Evolutionary conservation across 2,329 filamentous ascomycete genomes (phyloP), one percentile per base, ranked within the genome.

Genomic region (Fusarium sp.): DNA sequence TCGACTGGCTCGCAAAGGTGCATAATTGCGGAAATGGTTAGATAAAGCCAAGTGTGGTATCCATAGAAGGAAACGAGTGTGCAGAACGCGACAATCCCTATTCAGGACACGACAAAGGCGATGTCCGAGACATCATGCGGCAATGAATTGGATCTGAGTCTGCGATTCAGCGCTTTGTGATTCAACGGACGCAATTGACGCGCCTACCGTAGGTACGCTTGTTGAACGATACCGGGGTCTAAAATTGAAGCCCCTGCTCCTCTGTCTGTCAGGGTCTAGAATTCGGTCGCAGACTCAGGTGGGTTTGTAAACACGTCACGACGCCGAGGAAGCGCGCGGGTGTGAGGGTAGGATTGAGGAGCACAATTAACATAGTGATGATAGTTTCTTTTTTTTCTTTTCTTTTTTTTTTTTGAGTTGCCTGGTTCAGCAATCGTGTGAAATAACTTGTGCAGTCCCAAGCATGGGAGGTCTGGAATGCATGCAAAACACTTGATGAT

Each of bases 221-320:
- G 47, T 73, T 49, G 58, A 69, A 30, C 13, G 37, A 60, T 38
- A 25, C 44, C 25, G 40, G 37, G 67, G 72, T 63, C 63, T 59
- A 47, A 63, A 58, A 57, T 38, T 52, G 46, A 40, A 62, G 28
- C 62, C 59, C 66, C 52, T 63, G 60, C 44, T 52, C 42, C 33
- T 60, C 50, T 59, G 43, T 69, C 56, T 62, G 61, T 59, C 38
- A 74, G 49, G 75, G 73, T 59, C 69, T 66, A 38, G 49, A 47
- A 70, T 50, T 49, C 42, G 75, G 75, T 67, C 75, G 72, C 75
- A 74, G 69, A 63, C 46, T 64, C 60, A 67, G 49, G 75, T 75
- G 74, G 72, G 59, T 68, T 70, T 49, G 64, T 67, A 71, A 72
- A 69, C 75, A 77, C 75, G 75, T 77, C 75, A 76, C 67, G 33